Conservation (phyloP, 1,284 basidiomycete genomes). For the Ganoderma resinaceum region DNA sequence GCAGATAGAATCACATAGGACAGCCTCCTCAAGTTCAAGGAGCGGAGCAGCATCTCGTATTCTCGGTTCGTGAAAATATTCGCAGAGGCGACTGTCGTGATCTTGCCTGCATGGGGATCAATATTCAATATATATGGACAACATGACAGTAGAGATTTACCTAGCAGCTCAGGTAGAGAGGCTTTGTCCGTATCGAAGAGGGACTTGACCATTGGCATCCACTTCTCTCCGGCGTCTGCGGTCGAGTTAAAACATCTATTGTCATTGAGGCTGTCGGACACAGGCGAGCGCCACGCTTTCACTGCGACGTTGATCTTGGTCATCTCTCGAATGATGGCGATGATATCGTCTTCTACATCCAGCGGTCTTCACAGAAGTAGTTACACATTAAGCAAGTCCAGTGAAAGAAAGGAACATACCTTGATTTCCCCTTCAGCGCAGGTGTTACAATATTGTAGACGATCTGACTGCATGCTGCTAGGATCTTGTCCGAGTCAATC, state of each 20-base stretch:
- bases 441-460: conserved; percentile 89
- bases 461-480: conserved; percentile 81
- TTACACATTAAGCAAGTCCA: not conserved
- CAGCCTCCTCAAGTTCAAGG: conserved; percentile 87
- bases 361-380: conserved; percentile 55
- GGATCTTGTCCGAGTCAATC: conserved; percentile 86
- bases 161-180: conserved; percentile 83
- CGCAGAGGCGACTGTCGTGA: conserved; percentile 86
- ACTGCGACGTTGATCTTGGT: conserved; percentile 78
- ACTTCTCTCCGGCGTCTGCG: conserved; percentile 63
- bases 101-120: conserved; percentile 60
- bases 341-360: conserved; percentile 70
- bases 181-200: conserved; percentile 90
- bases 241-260: conserved; percentile 85
- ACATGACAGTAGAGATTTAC: conserved; percentile 48
- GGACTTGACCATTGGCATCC: conserved; percentile 83
- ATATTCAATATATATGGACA: not conserved
- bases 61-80: conserved; percentile 98
- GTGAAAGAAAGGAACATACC: conserved; percentile 48
- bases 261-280: conserved; percentile 87
- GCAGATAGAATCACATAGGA: conserved; percentile 87
- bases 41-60: conserved; percentile 90
- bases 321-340: conserved; percentile 82
- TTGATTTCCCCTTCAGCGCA: conserved; percentile 74
- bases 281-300: conserved; percentile 86